phyloP scores from a whole-genome alignment of 768 basidiomycete species.

The Serendipita sp. region DNA sequence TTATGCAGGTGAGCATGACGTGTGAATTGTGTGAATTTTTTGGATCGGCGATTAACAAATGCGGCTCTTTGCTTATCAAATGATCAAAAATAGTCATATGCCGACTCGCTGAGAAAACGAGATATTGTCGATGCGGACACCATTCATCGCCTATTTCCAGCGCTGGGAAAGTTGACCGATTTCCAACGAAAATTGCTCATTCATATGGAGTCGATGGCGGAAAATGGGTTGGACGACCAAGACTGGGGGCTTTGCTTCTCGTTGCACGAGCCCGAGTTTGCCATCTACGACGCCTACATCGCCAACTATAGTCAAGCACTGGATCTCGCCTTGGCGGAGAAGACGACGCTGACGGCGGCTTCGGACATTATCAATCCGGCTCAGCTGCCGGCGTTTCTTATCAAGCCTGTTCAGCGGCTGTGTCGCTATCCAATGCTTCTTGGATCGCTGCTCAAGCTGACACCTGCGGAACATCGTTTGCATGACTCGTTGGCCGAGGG shows the following conservation, averaged over 20 bases:
- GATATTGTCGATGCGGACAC: conserved; percentile 88
- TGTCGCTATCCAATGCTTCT: conserved; percentile 98
- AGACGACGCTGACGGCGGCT: conserved; percentile 48
- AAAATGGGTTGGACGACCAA: conserved; percentile 67
- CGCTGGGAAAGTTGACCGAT: conserved; percentile 85
- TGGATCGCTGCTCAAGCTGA: conserved; percentile 63
- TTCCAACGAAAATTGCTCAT: conserved; percentile 92
- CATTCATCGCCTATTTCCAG: conserved; percentile 88
- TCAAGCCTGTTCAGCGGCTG: conserved; percentile 96
- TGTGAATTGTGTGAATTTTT: conserved; percentile 11
- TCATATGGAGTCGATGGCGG: conserved; percentile 71
- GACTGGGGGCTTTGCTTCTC: conserved; percentile 78
- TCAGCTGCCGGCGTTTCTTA: conserved; percentile 89
- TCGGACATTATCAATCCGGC: background rate
- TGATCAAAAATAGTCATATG: too few species aligned
- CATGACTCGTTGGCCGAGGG: conserved; percentile 73
- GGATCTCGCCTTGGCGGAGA: conserved; percentile 71
- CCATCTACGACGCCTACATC: conserved; percentile 94
- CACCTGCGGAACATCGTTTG: conserved; percentile 40
- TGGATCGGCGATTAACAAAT: background rate
- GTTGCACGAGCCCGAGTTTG: conserved; percentile 89
- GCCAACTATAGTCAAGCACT: conserved; percentile 83
- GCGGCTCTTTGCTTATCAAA: too few species aligned
- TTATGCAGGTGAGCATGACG: conserved; percentile 86
- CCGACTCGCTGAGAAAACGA: conserved; percentile 63